These are phyloP conservation scores for Ganoderma boninense DNA, from an alignment of 1,284 basidiomycete species.

Conservation along the genomic window DNA sequence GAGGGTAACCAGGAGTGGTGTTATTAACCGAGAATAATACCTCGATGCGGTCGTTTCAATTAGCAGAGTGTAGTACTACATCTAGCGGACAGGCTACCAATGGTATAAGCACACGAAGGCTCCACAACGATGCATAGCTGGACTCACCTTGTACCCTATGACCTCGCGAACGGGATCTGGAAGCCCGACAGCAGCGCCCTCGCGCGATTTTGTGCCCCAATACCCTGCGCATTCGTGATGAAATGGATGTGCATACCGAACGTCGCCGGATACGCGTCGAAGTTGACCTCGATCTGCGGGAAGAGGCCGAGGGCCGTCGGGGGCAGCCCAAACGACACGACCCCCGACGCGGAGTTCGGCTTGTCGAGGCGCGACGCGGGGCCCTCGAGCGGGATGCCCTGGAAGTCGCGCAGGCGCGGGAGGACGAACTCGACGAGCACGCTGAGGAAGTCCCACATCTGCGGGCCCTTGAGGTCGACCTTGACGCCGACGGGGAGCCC, in stretches of 20 bases:
- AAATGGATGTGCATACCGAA: constrained; percentile 94
- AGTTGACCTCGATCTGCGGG: constrained; percentile 94
- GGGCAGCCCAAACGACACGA: constrained; percentile 89
- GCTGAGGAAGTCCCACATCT: constrained; percentile 95
- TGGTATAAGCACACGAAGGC: not conserved
- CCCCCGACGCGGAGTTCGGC: constrained; percentile 84
- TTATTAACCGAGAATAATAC: not conserved
- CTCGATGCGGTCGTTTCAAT: not conserved
- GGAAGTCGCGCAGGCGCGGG: constrained; percentile 91
- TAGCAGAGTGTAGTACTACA: constrained; percentile 1
- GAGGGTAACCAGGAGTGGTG: not conserved
- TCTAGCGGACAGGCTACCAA: constrained; percentile 1
- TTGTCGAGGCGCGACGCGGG: constrained; percentile 67
- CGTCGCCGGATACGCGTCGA: constrained; percentile 84
- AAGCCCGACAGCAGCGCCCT: constrained; percentile 88
- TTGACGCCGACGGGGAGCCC: constrained; percentile 89
- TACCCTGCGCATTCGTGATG: constrained; percentile 84
- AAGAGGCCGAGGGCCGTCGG: constrained; percentile 90
- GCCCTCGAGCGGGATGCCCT: constrained; percentile 80
- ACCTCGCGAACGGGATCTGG: constrained; percentile 81
- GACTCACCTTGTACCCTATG: constrained; percentile 38
- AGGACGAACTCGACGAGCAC: constrained; percentile 94
- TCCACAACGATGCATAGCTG: not conserved
- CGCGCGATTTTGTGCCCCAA: constrained; percentile 87
- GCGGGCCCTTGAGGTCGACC: constrained; percentile 88